Evolutionary conservation across 2,329 filamentous ascomycete species (phyloP), one percentile per base, ranked within the genome.

Genomic region (Hymenoscyphus occultus): DNA sequence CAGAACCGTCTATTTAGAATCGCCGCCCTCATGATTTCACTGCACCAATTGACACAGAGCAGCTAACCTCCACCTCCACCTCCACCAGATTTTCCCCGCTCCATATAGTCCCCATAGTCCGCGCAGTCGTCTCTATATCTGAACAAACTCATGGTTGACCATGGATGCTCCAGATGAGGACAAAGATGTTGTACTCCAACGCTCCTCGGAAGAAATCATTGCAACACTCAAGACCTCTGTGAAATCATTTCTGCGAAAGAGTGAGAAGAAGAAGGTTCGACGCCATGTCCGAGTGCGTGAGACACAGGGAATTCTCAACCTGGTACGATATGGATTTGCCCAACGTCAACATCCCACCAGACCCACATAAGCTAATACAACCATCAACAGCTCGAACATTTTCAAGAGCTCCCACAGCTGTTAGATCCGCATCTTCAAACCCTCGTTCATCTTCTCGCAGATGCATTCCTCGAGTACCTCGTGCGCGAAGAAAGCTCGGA

Each of bases 351-450:
- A 12, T n/a, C 40, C 35, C 42, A 22, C 28, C 56, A 39, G 35
- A 59, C 39, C 1, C 31, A 35, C 63, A 71, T 73, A 31, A 69
- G 31, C 58, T 65, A 56, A 71, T 48, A 14, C 9, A 51, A 35
- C 12, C 42, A n/a, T 4, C n/a, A 35, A 59, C 42, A 74, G 71
- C 86, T 99, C 60, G 93, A 97, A 71, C 88, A 90, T 1, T 99
- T 98, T 71, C 94, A 98, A 81, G 93, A 97, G 80, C 89, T 96
- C 70, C 95, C 95, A 19, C 95, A 99, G 76, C 84, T 98, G 48
- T 84, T 99, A 32, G 95, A 99, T 78, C 86, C 92, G 10, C 86
- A 94, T 76, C 83, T 99, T 54, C 87, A 90, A 60, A 83, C 80
- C 68, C 87, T 96, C 77, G 82, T 98, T 60, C 89, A 91, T 31